phyloP scores from a whole-genome alignment of 2,329 filamentous ascomycete genomes.

The Rhinocladiella mackenziei region DNA sequence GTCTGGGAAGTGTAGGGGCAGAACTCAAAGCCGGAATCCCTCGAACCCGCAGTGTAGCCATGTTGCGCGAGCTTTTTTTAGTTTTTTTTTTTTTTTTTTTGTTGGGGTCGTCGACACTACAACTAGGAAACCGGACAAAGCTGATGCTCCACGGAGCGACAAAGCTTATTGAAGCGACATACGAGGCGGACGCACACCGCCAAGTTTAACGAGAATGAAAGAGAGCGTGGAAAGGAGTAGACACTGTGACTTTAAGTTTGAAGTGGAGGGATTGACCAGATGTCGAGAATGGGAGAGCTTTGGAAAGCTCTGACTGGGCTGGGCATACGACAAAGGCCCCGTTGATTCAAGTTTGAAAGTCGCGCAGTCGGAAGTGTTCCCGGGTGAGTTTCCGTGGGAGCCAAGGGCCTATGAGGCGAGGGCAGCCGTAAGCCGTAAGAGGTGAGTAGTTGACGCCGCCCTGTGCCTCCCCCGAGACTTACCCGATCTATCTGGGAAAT shows the following conservation, averaged over 20 bases:
- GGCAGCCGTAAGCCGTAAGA: too few species aligned
- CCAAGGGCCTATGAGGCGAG: too few species aligned
- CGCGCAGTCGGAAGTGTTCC: slow-evolving; percentile 7
- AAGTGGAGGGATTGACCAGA: slow-evolving; percentile 2
- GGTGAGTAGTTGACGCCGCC: too few species aligned
- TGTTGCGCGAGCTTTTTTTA: slow-evolving; percentile 11
- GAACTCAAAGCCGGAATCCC: slow-evolving; percentile 23
- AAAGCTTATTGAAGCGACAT: slow-evolving; percentile 19
- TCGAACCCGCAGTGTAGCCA: slow-evolving; percentile 27
- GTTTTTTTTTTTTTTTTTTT: too few species aligned
- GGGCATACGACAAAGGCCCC: slow-evolving; percentile 13
- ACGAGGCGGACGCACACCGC: slow-evolving; percentile 19
- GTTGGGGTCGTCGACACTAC: slow-evolving; percentile 9
- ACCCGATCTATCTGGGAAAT: too few species aligned
- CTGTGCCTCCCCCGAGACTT: too few species aligned
- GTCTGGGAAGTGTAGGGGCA: slow-evolving; percentile 20
- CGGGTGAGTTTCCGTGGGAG: too few species aligned
- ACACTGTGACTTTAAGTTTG: slow-evolving; percentile 3
- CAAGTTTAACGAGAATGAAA: slow-evolving; percentile 9
- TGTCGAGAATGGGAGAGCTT: slow-evolving; percentile 16
- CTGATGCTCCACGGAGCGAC: slow-evolving; percentile 23
- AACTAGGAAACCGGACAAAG: slow-evolving; percentile 4
- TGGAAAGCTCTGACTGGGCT: slow-evolving; percentile 15
- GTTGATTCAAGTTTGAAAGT: not conserved
- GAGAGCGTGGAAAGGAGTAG: slow-evolving; percentile 3